Conservation (phyloP, 257 asterid species). For the Nemophila menziesii region DNA sequence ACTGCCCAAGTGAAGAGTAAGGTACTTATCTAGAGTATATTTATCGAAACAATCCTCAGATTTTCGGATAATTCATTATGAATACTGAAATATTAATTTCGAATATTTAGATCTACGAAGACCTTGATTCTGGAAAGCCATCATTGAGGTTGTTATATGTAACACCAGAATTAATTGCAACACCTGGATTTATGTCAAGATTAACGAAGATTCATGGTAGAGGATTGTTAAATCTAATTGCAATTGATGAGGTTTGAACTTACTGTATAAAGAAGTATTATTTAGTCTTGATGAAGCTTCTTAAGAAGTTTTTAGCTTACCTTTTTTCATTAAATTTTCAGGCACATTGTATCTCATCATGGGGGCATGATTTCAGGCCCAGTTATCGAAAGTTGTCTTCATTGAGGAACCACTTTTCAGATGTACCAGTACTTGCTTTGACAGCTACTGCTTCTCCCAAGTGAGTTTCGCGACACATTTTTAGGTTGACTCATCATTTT, state of each 20-base stretch:
- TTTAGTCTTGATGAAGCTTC: constrained; percentile 15
- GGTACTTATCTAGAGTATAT: constrained; percentile 27
- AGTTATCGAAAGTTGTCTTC: constrained; percentile 91
- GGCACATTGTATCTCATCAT: constrained; percentile 96
- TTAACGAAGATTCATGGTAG: constrained; percentile 61
- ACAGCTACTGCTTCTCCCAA: constrained; percentile 97
- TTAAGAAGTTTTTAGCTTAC: constrained; percentile 4
- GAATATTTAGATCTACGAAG: constrained; percentile 58
- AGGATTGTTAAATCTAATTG: constrained; percentile 75
- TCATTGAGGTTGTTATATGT: constrained; percentile 75
- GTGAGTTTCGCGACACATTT: constrained; percentile 36
- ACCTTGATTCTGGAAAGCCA: constrained; percentile 85
- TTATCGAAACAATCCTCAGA: neutral
- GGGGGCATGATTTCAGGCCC: constrained; percentile 99
- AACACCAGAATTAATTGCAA: constrained; percentile 86
- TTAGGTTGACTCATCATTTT: too few relatives aligned
- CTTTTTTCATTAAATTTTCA: constrained; percentile 21
- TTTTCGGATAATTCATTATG: neutral
- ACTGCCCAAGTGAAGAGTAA: constrained; percentile 47
- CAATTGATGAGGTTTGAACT: constrained; percentile 73
- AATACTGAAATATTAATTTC: constrained; percentile 1
- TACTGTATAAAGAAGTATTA: constrained; percentile 1
- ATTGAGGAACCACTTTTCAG: constrained; percentile 54
- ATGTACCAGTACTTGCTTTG: constrained; percentile 80
- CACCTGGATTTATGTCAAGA: constrained; percentile 74